These are phyloP conservation scores for Crucihimalaya himalaica DNA, from an alignment of 345 rosid genomes.

Conservation along the genomic window DNA sequence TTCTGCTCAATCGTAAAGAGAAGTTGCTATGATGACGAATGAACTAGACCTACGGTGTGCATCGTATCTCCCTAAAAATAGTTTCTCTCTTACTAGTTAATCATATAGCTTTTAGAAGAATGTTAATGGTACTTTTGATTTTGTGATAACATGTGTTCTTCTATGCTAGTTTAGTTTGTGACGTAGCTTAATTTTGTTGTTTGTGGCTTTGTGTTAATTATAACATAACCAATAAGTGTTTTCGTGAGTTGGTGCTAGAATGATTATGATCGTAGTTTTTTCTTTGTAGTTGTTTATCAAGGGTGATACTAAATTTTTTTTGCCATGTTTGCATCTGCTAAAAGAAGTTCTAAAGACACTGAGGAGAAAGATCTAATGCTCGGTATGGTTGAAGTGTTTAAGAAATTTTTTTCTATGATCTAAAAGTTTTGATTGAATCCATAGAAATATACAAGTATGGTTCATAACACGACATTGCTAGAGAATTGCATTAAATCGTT, in stretches of 20 bases:
- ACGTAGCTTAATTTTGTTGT: slow-evolving; percentile 11
- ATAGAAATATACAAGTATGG: no score
- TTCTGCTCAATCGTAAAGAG: no score
- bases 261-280: slow-evolving; percentile 10
- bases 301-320: slow-evolving; percentile 14
- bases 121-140: neutral
- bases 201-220: slow-evolving; percentile 11
- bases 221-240: neutral
- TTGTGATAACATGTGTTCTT: neutral
- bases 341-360: slow-evolving; percentile 43
- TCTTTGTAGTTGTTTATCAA: slow-evolving; percentile 30
- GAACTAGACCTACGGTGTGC: neutral
- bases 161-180: no score
- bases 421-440: no score
- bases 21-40: no score
- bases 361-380: no score
- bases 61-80: neutral
- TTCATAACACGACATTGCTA: no score
- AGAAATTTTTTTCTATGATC: no score
- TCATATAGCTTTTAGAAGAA: neutral
- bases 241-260: neutral
- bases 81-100: slow-evolving; percentile 1
- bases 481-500: no score
- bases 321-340: slow-evolving; percentile 50
- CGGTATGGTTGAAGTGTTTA: no score